Base-by-base conservation (phyloP, 208 protist species). In the Leptomonas seymouri region DNA sequence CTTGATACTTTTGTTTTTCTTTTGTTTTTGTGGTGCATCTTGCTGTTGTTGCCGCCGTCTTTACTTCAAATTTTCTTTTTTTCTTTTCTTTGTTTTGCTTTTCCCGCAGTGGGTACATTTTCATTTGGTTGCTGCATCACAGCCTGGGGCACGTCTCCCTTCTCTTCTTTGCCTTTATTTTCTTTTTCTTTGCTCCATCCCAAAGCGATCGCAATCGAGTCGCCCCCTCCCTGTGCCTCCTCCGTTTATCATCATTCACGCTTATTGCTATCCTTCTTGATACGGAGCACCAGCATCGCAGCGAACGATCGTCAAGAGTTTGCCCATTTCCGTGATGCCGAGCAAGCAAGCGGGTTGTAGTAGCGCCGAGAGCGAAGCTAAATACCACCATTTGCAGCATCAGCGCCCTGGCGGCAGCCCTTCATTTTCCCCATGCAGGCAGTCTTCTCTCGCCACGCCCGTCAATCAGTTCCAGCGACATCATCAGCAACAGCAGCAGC, bases 331-430 rank as follows among this genome's bases (percentile, higher is more conserved):
- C 25, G 31, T 34, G 3, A 55, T 42, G 46, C 44, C 44, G 5
- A n/a, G 8, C 46, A 45, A 53, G 1, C 44, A 55, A 0, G 60
- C 30, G n/a, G 46, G 27, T 9, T 55, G 55, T 46, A 8, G 31
- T 31, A 27, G 46, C 30, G 60, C 21, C 3, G 46, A 27, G 3
- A 15, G 60, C 30, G 46, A 45, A 5, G 46, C 23, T 30, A 30
- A 55, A 15, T 20, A 65, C 45, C 46, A 65, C 45, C 14, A 55
- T n/a, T 3, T 3, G 11, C 59, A 42, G 30, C 60, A 14, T 1
- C 60, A 44, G n/a, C 60, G 44, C 46, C 12, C 44, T n/a, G 55
- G n/a, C 16, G 60, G 46, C 44, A 55, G 60, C 30, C 30, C 55
- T 8, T 55, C 60, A 1, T 46, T 46, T 20, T 46, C n/a, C 27